phyloP scores from a whole-genome alignment of 495 filamentous ascomycete species.

The Penicillium arizonense region DNA sequence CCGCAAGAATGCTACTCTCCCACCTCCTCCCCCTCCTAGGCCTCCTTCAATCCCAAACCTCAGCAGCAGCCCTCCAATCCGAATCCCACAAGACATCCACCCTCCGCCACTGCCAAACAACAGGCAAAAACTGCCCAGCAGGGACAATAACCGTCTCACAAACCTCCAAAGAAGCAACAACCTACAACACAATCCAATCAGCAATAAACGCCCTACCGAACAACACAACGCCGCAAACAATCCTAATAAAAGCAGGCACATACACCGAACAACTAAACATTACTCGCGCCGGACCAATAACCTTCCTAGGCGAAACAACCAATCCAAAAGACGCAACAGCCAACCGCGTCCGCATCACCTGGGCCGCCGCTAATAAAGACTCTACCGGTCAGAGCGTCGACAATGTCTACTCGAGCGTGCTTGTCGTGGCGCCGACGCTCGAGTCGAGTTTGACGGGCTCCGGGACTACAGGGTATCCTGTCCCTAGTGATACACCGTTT shows the following conservation, averaged over 20 bases:
- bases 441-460: slow-evolving; percentile 55
- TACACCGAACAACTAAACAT: slow-evolving; percentile 63
- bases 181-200: slow-evolving; percentile 50
- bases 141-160: slow-evolving; percentile 49
- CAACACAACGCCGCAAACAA: slow-evolving; percentile 46
- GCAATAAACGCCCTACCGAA: slow-evolving; percentile 55
- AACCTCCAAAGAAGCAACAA: slow-evolving; percentile 25
- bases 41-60: slow-evolving; percentile 2
- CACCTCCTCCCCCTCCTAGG: slow-evolving; percentile 9
- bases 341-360: slow-evolving; percentile 50
- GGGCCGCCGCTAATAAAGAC: slow-evolving; percentile 46
- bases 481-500: slow-evolving; percentile 56
- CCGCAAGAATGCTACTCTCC: slow-evolving; percentile 1
- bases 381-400: slow-evolving; percentile 42
- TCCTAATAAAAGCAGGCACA: slow-evolving; percentile 53
- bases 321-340: slow-evolving; percentile 31
- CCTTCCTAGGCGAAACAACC: slow-evolving; percentile 53
- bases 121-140: slow-evolving; percentile 41
- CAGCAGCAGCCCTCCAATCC: neutral
- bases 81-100: neutral
- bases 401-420: slow-evolving; percentile 54
- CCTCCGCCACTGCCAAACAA: slow-evolving; percentile 13
- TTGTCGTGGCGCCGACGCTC: slow-evolving; percentile 57
- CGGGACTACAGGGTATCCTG: slow-evolving; percentile 54
- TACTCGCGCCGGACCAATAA: slow-evolving; percentile 54